Evolutionary conservation across 139 green algal species (phyloP).

Genomic region (Coccomyxa sp.): DNA sequence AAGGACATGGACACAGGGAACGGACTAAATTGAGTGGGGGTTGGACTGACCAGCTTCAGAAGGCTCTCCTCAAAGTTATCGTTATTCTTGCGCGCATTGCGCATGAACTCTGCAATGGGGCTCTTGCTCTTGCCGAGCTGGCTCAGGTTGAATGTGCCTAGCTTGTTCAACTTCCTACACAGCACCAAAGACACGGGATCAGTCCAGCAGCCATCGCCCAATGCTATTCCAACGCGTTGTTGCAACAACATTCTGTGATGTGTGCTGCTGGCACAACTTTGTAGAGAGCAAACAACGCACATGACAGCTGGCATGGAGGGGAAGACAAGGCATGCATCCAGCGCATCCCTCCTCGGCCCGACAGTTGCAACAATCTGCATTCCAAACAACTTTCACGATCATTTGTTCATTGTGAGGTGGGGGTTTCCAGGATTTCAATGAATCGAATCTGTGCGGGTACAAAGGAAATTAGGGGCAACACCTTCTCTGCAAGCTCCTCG

Average conservation of each 20-base stretch:
- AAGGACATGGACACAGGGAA: too few species aligned
- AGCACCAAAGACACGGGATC: neutral
- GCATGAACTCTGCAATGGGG: conserved; percentile 95
- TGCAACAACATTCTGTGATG: neutral
- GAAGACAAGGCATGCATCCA: conserved; percentile 98
- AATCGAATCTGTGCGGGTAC: too few species aligned
- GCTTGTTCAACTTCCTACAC: conserved; percentile 90
- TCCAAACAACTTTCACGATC: neutral
- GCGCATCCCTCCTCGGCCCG: conserved; percentile 57
- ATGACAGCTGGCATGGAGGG: conserved; percentile 99
- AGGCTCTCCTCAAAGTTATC: conserved; percentile 98
- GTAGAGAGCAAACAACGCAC: conserved; percentile 13
- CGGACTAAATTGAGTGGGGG: too few species aligned
- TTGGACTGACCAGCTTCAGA: conserved; percentile 87
- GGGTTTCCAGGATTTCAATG: too few species aligned
- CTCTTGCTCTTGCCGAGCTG: conserved; percentile 95
- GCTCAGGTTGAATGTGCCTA: conserved; percentile 95
- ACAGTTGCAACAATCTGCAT: conserved; percentile 83
- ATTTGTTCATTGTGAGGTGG: too few species aligned
- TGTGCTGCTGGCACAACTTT: neutral
- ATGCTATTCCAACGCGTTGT: too few species aligned
- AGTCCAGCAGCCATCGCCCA: too few species aligned
- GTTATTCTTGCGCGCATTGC: conserved; percentile 79
- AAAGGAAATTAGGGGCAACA: neutral
- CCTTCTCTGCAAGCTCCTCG: conserved; percentile 98